Base-by-base conservation (phyloP, 208 protist genomes). In the Acanthamoeba healyi region DNA sequence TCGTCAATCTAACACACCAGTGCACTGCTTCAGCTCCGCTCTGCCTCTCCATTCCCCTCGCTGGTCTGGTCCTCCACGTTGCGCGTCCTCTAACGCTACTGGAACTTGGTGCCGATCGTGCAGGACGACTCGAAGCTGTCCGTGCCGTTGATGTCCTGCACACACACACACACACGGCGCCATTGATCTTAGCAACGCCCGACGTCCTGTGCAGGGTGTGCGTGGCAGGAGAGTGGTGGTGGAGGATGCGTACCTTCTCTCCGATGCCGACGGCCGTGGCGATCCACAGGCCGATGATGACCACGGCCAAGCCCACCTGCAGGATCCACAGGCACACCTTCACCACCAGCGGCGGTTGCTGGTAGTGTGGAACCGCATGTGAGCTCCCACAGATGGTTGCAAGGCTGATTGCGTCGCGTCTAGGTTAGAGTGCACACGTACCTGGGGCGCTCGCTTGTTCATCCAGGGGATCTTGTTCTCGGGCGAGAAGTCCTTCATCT, bases 381-480 rank as follows among this genome's bases (percentile, higher is more conserved):
- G 34, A 22, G 15, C 12, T 58, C 34, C 12, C 6, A n/a, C 22
- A 49, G 12, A 38, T 87, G 51, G 9, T 17, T 58, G 74, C 32
- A 22, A n/a, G n/a, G n/a, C n/a, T n/a, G n/a, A n/a, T n/a, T n/a
- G n/a, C n/a, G n/a, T n/a, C n/a, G n/a, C n/a, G n/a, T n/a, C n/a
- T n/a, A n/a, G n/a, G n/a, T 36, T 32, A 40, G 26, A 54, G 15
- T 36, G 29, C 26, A 36, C 26, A 24, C n/a, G 51, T 38, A 72
- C 79, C n/a, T 7, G 0, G 7, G 79, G 44, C 32, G 42, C 9
- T 36, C 79, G 79, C 1, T 46, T 34, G 51, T 89, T 89, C 81
- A 89, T 89, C 81, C 81, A 89, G 5, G 81, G 81, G 32, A 89
- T 56, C n/a, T 89, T 89, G 49, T 89, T 89, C 51, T 89, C 81